Percentiles rank a stretch among this genome's conserved stretches.
Evolutionary conservation across 1,284 basidiomycete species (phyloP).

Genomic region (Schizophyllum amplum): DNA sequence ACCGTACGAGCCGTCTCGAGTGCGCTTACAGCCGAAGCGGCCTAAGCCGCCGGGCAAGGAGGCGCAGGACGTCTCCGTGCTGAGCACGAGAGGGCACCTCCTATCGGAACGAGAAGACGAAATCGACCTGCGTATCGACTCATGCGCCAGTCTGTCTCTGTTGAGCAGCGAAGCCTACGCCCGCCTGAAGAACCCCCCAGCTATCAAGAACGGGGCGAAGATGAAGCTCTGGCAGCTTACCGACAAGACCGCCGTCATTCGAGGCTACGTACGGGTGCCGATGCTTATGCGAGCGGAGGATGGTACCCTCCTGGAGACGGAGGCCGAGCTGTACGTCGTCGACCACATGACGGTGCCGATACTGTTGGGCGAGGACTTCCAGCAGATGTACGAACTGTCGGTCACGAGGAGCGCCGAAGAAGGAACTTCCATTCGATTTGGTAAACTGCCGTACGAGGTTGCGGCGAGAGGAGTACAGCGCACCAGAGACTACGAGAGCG

Average conservation of each 20-base stretch:
- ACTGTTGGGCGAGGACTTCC: conserved; percentile 8
- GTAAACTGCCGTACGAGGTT: background rate
- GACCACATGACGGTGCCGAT: conserved; percentile 5
- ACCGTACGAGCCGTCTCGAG: no score
- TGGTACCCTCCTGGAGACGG: background rate
- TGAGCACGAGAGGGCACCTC: background rate
- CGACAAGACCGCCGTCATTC: background rate
- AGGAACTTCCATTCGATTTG: background rate
- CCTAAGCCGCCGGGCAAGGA: background rate
- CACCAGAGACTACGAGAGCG: background rate
- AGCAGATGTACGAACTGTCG: conserved; percentile 4
- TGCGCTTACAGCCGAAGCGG: background rate
- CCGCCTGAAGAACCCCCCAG: background rate
- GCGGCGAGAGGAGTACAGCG: background rate
- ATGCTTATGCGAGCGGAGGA: background rate
- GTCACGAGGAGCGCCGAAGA: background rate
- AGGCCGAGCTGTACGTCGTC: conserved; percentile 4
- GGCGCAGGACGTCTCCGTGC: background rate
- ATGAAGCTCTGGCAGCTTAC: background rate
- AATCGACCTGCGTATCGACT: background rate
- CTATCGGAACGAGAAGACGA: background rate
- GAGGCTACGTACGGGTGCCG: background rate
- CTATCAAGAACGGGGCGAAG: background rate
- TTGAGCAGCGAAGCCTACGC: background rate
- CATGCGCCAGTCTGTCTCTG: background rate